Evolutionary conservation across 345 rosid species (phyloP).

Genomic region (Lagerstroemia speciosa): DNA sequence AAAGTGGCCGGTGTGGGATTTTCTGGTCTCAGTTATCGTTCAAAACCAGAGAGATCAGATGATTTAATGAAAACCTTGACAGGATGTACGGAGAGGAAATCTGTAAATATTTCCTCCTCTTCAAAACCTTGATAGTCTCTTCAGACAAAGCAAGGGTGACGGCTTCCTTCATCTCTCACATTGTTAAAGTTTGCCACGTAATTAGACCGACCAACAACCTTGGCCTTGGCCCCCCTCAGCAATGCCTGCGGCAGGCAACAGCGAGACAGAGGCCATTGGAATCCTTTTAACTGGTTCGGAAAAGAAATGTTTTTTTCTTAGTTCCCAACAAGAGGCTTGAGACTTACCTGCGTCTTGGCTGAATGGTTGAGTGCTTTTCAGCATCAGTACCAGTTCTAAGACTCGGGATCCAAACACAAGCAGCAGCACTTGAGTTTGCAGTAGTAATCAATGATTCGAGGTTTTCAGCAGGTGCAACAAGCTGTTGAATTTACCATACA

Average conservation of each 20-base stretch:
- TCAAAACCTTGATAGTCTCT: neutral
- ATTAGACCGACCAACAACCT: too few species aligned
- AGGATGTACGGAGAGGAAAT: neutral
- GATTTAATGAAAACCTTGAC: neutral
- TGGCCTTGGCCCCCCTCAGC: neutral
- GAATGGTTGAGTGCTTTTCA: neutral
- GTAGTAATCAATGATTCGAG: neutral
- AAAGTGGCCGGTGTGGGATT: too few species aligned
- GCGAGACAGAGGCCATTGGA: neutral
- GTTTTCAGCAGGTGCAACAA: constrained; percentile 28
- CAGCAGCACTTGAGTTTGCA: neutral
- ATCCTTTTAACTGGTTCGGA: neutral
- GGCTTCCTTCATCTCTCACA: neutral
- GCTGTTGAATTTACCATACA: constrained; percentile 34
- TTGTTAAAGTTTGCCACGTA: neutral
- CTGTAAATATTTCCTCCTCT: neutral
- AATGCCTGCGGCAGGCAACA: neutral
- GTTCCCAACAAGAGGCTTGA: too few species aligned
- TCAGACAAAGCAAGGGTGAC: neutral
- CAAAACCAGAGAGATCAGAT: too few species aligned
- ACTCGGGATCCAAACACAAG: neutral
- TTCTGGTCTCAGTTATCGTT: too few species aligned
- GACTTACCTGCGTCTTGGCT: too few species aligned
- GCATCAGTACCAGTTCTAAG: neutral
- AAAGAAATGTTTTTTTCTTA: neutral